Evolutionary conservation across 345 rosid species (phyloP).

Genomic region (Linum lewisii): DNA sequence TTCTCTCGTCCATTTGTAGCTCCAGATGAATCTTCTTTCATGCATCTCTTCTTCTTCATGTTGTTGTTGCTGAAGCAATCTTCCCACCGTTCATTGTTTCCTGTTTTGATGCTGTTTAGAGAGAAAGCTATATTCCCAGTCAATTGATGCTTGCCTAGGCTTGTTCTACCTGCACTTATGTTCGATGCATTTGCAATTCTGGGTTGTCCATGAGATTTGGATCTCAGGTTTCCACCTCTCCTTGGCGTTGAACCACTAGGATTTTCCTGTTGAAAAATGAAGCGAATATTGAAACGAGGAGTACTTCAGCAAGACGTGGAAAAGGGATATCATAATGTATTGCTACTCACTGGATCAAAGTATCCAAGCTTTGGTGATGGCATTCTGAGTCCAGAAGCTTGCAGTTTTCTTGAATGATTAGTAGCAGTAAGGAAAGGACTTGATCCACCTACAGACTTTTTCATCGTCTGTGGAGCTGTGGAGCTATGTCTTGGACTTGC

Average conservation of each 20-base stretch:
- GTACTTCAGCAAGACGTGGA: background rate
- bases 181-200: background rate
- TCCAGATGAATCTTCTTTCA: background rate
- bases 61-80: background rate
- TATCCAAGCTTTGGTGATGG: conserved; percentile 44
- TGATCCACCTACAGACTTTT: background rate
- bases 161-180: background rate
- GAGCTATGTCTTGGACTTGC: conserved; percentile 13
- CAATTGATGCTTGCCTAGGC: background rate
- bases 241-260: background rate
- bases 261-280: background rate
- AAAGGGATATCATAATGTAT: background rate
- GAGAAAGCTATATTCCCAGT: background rate
- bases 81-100: background rate
- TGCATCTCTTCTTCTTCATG: background rate
- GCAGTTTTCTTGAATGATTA: conserved; percentile 15
- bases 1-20: too few relatives aligned
- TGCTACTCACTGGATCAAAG: conserved; percentile 37
- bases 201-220: background rate
- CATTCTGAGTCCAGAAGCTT: conserved; percentile 31
- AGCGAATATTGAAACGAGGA: background rate
- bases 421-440: conserved; percentile 2
- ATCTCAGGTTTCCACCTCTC: background rate
- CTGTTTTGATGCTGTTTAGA: background rate
- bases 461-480: background rate